Evolutionary conservation across 805 yeast genomes (phyloP).

Genomic region (Ogataea methylovora): DNA sequence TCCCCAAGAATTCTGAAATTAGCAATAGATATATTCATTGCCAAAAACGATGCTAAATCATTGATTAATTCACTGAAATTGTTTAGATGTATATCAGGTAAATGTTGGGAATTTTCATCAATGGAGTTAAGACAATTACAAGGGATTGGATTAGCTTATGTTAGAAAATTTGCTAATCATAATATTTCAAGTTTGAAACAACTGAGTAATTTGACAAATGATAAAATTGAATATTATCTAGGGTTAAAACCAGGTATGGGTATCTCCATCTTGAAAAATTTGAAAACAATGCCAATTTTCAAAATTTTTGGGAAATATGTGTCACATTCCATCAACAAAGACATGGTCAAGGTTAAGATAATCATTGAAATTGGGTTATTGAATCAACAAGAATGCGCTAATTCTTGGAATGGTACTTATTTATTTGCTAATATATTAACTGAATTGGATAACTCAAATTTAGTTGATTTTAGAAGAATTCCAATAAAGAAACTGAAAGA

Average conservation of each 20-base stretch:
- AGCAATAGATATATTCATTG: constrained; percentile 34
- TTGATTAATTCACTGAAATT: constrained; percentile 30
- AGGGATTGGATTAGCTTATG: constrained; percentile 35
- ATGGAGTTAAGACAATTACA: constrained; percentile 40
- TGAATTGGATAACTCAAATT: constrained; percentile 2
- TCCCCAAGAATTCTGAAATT: constrained; percentile 35
- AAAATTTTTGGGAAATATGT: constrained; percentile 13
- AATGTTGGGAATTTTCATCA: constrained; percentile 44
- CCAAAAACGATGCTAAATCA: constrained; percentile 34
- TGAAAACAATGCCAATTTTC: constrained; percentile 30
- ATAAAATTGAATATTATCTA: constrained; percentile 32
- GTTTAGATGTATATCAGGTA: constrained; percentile 32
- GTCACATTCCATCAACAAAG: no score
- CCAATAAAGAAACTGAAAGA: constrained; percentile 17
- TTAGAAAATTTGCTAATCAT: constrained; percentile 29
- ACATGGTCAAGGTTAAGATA: no score
- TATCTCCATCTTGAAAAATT: constrained; percentile 25
- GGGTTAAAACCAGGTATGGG: constrained; percentile 36
- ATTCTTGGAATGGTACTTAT: constrained; percentile 8
- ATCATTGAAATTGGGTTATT: constrained; percentile 24
- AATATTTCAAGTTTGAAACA: constrained; percentile 27
- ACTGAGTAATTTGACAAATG: constrained; percentile 19
- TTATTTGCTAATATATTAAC: constrained; percentile 6
- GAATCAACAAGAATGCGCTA: constrained; percentile 9
- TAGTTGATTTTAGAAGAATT: constrained; percentile 39